Conservation (phyloP, 192 early-diverging fungal species). For the Coemansia umbellata region DNA sequence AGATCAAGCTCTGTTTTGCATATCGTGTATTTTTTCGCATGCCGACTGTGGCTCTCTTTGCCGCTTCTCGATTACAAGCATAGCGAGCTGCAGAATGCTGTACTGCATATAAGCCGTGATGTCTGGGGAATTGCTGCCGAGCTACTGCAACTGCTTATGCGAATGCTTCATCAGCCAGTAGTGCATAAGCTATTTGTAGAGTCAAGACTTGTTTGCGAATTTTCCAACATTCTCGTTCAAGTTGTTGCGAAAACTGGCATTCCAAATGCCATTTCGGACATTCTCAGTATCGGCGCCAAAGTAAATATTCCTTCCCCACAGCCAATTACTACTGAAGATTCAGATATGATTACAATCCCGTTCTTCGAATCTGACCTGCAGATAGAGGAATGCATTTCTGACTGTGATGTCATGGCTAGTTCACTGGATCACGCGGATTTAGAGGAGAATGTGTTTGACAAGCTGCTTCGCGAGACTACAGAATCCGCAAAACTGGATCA, state of each 20-base stretch:
- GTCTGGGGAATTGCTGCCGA: constrained; percentile 28
- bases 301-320: not conserved
- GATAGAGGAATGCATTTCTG: too few species aligned
- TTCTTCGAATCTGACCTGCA: not conserved
- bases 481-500: not conserved
- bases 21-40: constrained; percentile 25
- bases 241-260: not conserved
- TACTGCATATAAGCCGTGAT: constrained; percentile 17
- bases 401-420: too few species aligned
- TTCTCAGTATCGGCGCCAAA: too few species aligned
- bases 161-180: constrained; percentile 2
- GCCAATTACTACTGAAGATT: not conserved
- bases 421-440: not conserved
- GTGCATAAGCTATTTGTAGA: constrained; percentile 6
- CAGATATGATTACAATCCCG: constrained; percentile 2
- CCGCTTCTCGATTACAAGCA: not conserved
- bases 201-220: constrained; percentile 5
- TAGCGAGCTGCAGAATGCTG: not conserved
- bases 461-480: constrained; percentile 13
- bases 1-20: constrained; percentile 4
- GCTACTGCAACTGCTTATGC: constrained; percentile 19
- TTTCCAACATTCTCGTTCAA: constrained; percentile 3
- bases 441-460: constrained; percentile 7
- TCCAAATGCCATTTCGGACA: not conserved
- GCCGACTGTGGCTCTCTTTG: constrained; percentile 16